Evolutionary conservation across 2,329 filamentous ascomycete genomes (phyloP).

Genomic region (Colletotrichum eremochloae): DNA sequence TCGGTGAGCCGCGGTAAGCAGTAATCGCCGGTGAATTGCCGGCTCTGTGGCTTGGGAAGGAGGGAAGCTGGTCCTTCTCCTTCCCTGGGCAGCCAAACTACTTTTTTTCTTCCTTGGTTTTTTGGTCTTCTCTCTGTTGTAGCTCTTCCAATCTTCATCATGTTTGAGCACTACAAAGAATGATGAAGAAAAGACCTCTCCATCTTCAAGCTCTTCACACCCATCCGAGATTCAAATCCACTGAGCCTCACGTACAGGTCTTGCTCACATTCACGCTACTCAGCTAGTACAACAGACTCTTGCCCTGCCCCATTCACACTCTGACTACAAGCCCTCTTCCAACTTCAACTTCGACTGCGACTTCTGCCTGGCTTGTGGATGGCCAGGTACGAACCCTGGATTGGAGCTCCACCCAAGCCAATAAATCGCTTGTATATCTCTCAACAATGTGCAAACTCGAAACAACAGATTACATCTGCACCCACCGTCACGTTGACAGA

Average conservation of each 20-base stretch:
- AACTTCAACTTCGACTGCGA: not conserved
- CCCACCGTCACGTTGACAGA: not conserved
- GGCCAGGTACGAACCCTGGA: not conserved
- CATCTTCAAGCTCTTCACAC: not conserved
- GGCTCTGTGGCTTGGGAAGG: not conserved
- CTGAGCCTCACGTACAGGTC: not conserved
- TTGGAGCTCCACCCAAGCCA: not conserved
- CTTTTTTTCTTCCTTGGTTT: not conserved
- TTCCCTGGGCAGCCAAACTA: not conserved
- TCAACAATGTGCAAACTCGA: slow-evolving; percentile 1
- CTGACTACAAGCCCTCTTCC: not conserved
- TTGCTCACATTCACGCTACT: not conserved
- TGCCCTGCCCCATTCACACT: fast-evolving
- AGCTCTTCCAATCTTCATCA: not conserved
- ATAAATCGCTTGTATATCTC: not conserved
- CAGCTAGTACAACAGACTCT: not conserved
- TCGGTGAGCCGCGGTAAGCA: not conserved
- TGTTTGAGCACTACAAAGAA: not conserved
- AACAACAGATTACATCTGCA: not conserved
- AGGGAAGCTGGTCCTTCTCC: not conserved
- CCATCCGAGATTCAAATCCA: not conserved
- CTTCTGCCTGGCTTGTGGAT: not conserved
- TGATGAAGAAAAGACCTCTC: not conserved
- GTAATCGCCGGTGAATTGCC: not conserved
- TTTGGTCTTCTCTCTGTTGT: too few relatives aligned